Evolutionary conservation across 768 basidiomycete species (phyloP).

Genomic region (Boletus patriciae): DNA sequence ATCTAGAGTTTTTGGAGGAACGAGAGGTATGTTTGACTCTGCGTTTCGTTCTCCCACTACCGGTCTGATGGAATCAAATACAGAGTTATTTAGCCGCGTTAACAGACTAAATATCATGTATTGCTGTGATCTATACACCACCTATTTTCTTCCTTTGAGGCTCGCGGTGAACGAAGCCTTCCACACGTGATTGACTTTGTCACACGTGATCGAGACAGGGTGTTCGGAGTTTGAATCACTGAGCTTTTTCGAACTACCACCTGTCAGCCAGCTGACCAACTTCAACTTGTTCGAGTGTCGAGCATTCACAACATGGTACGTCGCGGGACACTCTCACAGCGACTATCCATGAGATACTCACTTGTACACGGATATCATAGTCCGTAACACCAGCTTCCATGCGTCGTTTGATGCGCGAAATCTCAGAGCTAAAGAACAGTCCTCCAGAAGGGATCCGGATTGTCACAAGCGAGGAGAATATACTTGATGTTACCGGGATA

Average conservation of each 20-base stretch:
- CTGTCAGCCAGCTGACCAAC: constrained; percentile 15
- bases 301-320: constrained; percentile 25
- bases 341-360: neutral
- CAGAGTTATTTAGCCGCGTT: constrained; percentile 60
- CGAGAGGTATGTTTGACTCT: constrained; percentile 58
- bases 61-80: constrained; percentile 2
- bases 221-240: constrained; percentile 29
- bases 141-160: neutral
- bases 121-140: constrained; percentile 12
- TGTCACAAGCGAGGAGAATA: constrained; percentile 81
- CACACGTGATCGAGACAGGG: constrained; percentile 25
- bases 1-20: constrained; percentile 74
- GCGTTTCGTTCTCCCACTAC: neutral
- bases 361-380: constrained; percentile 21
- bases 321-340: neutral
- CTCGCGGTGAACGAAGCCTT: neutral
- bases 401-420: constrained; percentile 87
- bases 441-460: constrained; percentile 95
- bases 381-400: constrained; percentile 56
- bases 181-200: constrained; percentile 27
- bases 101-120: constrained; percentile 36
- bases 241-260: constrained; percentile 25
- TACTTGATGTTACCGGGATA: constrained; percentile 83
- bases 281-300: constrained; percentile 6
- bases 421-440: constrained; percentile 72